Evolutionary conservation across 768 basidiomycete genomes (phyloP).

Genomic region (Mycena alexandri): DNA sequence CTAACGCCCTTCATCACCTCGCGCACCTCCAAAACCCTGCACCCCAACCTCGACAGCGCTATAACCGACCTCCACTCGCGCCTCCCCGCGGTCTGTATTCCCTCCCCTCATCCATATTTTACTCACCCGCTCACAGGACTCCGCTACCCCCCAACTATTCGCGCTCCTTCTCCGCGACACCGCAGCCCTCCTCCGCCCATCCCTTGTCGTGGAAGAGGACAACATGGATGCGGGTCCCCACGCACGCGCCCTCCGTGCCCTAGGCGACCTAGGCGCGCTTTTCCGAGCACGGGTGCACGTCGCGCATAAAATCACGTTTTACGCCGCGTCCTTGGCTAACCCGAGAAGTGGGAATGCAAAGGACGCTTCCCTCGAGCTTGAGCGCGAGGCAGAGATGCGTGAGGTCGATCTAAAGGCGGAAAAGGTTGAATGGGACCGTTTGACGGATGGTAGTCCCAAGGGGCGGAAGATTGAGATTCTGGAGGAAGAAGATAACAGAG

Average conservation of each 20-base stretch:
- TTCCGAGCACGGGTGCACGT: constrained; percentile 54
- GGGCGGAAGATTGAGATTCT: constrained; percentile 1
- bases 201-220: constrained; percentile 45
- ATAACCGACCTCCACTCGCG: constrained; percentile 78
- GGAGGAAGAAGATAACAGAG: neutral
- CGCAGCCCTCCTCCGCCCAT: constrained; percentile 64
- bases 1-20: constrained; percentile 77
- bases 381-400: constrained; percentile 22
- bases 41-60: constrained; percentile 62
- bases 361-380: constrained; percentile 20
- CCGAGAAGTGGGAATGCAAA: neutral
- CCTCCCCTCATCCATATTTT: neutral
- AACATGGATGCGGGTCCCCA: constrained; percentile 55
- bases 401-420: constrained; percentile 5
- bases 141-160: constrained; percentile 55
- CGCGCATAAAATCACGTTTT: constrained; percentile 75
- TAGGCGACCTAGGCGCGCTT: constrained; percentile 67
- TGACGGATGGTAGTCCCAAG: neutral
- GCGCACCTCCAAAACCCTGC: constrained; percentile 67
- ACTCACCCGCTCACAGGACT: constrained; percentile 4
- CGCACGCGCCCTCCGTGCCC: constrained; percentile 55
- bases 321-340: constrained; percentile 58
- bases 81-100: constrained; percentile 62
- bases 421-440: constrained; percentile 17
- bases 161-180: constrained; percentile 70